Percentiles rank a stretch among this genome's conserved stretches.
Conservation (phyloP, 2,329 filamentous ascomycete genomes). For the Ophiostoma himal-ulmi region DNA sequence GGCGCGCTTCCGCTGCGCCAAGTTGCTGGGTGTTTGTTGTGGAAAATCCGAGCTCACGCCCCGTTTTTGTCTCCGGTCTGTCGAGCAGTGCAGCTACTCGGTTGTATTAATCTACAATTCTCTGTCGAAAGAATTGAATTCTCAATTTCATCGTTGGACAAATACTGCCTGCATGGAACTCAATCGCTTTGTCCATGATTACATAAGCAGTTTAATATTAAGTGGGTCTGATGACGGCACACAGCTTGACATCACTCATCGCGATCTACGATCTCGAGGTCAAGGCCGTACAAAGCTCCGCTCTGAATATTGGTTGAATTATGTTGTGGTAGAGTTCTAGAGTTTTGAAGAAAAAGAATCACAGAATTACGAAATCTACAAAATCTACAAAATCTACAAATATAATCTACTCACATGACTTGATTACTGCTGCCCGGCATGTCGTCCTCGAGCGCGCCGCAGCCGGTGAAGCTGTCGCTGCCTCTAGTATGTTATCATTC, state of each 20-base stretch:
- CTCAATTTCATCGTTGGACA: too few species aligned
- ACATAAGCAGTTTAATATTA: neutral
- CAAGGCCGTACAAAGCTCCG: neutral
- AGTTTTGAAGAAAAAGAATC: neutral
- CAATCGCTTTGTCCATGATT: neutral
- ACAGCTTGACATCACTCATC: neutral
- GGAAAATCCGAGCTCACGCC: neutral
- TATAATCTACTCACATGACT: constrained; percentile 5
- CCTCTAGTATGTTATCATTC: constrained; percentile 51
- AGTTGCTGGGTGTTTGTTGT: constrained; percentile 5
- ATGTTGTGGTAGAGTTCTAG: neutral
- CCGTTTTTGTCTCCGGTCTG: neutral
- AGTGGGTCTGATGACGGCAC: constrained; percentile 3
- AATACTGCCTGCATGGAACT: neutral
- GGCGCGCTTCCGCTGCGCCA: constrained; percentile 16
- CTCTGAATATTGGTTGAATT: neutral
- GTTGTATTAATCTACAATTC: too few species aligned
- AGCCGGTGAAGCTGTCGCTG: constrained; percentile 75
- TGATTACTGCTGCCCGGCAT: constrained; percentile 35
- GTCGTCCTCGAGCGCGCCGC: constrained; percentile 48
- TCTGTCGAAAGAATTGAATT: too few species aligned
- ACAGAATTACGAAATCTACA: neutral
- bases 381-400: neutral
- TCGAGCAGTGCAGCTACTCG: too few species aligned
- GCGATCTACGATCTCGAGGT: neutral